Conservation (phyloP, 2,329 filamentous ascomycete species). For the Tolypocladium endophyticum region DNA sequence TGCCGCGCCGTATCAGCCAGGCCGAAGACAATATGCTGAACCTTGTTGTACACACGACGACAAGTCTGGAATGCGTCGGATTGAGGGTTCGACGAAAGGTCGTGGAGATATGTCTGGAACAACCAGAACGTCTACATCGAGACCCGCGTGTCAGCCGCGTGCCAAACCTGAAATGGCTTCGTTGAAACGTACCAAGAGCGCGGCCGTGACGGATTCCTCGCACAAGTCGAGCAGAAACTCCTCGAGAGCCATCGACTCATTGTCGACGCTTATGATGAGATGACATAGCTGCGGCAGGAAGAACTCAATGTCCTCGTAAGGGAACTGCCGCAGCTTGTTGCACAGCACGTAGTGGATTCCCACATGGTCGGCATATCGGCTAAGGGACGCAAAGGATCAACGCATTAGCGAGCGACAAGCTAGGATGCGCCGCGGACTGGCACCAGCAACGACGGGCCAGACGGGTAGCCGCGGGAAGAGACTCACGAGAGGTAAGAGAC, state of each 20-base stretch:
- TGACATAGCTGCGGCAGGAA: constrained; percentile 83
- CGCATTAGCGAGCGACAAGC: constrained; percentile 8
- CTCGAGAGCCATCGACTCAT: constrained; percentile 84
- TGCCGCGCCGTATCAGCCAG: constrained; percentile 56
- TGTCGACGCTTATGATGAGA: constrained; percentile 78
- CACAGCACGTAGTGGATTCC: constrained; percentile 84
- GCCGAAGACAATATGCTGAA: constrained; percentile 80
- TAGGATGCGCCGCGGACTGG: background rate
- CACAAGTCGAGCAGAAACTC: constrained; percentile 80
- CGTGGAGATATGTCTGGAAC: constrained; percentile 79
- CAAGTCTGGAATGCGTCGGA: constrained; percentile 73
- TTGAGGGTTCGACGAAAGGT: constrained; percentile 65
- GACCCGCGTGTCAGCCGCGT: constrained; percentile 8
- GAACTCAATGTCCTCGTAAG: constrained; percentile 88
- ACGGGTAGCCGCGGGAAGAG: background rate
- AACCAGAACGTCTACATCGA: constrained; percentile 70
- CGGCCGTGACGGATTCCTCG: constrained; percentile 78
- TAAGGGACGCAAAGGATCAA: constrained; percentile 22
- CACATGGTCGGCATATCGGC: constrained; percentile 81
- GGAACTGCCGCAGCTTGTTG: constrained; percentile 79
- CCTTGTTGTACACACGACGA: constrained; percentile 75
- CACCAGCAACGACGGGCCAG: too few relatives aligned
- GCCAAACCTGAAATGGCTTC: background rate
- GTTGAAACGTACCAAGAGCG: constrained; percentile 55
- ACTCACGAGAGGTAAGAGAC: constrained; percentile 82